Conservation (phyloP, 176 grass and related monocot species). For the Carex littledalei region DNA sequence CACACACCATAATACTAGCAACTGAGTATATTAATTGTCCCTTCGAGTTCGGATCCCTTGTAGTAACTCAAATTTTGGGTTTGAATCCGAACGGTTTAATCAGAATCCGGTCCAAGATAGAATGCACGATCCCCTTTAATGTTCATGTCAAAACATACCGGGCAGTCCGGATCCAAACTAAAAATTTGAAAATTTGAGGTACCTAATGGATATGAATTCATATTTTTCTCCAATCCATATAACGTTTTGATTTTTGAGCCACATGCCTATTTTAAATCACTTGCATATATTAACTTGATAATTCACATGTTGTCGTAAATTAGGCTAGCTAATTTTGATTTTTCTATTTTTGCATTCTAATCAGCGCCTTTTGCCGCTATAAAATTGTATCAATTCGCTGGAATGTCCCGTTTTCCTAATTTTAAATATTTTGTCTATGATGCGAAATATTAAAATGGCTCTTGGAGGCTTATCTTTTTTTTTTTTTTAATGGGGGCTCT, state of each 20-base stretch:
- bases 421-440: background rate
- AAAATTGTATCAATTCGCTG: background rate
- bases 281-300: background rate
- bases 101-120: no score
- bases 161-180: no score
- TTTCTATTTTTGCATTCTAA: slow-evolving; percentile 4
- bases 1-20: no score
- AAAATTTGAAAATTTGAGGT: no score
- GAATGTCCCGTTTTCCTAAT: background rate
- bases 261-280: background rate
- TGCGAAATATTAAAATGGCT: background rate
- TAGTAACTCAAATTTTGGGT: no score
- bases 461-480: background rate
- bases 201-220: background rate
- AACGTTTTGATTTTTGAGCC: background rate
- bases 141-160: no score
- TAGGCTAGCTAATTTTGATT: background rate
- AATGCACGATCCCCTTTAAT: no score
- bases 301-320: background rate
- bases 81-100: no score
- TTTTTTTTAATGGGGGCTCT: no score
- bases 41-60: no score
- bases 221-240: background rate
- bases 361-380: background rate
- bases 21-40: background rate